phyloP scores from a whole-genome alignment of 805 yeast species.

The Lachancea dasiensis region DNA sequence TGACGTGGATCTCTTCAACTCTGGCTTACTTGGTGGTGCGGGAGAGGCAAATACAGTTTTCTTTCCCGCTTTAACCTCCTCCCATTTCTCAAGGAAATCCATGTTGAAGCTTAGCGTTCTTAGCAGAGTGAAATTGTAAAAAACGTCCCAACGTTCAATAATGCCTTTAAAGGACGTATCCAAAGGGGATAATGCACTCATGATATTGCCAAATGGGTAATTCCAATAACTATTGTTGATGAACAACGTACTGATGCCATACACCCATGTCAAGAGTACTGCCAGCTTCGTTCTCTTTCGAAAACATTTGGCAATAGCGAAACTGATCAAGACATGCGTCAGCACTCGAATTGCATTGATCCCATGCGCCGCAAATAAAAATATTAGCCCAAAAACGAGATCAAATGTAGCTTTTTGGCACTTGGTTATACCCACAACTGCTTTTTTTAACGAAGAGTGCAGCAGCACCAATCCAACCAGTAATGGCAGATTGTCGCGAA shows the following conservation, averaged over 20 bases:
- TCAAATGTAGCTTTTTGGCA: conserved; percentile 60
- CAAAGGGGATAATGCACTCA: conserved; percentile 40
- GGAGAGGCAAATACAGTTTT: conserved; percentile 1
- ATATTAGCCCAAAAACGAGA: conserved; percentile 59
- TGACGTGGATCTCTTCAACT: conserved; percentile 18
- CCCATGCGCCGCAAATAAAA: conserved; percentile 75
- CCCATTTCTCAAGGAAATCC: conserved; percentile 54
- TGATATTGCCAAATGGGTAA: conserved; percentile 42
- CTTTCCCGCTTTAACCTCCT: conserved; percentile 11
- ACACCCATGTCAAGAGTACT: conserved; percentile 55
- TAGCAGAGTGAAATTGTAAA: conserved; percentile 81
- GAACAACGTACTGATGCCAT: conserved; percentile 73
- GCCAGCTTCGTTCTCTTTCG: conserved; percentile 36
- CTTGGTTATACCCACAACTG: conserved; percentile 21
- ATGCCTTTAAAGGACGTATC: conserved; percentile 68
- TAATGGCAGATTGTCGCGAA: conserved; percentile 71
- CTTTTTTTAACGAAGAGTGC: conserved; percentile 50
- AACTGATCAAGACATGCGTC: conserved; percentile 52
- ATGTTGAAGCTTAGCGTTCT: conserved; percentile 78
- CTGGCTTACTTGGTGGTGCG: conserved; percentile 13
- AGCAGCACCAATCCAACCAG: conserved; percentile 47
- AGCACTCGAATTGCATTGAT: conserved; percentile 58
- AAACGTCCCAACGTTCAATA: conserved; percentile 91
- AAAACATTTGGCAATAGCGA: conserved; percentile 22
- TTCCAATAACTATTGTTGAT: conserved; percentile 64